Conservation (phyloP, 495 filamentous ascomycete genomes). For the Aspergillus carlsbadensis region DNA sequence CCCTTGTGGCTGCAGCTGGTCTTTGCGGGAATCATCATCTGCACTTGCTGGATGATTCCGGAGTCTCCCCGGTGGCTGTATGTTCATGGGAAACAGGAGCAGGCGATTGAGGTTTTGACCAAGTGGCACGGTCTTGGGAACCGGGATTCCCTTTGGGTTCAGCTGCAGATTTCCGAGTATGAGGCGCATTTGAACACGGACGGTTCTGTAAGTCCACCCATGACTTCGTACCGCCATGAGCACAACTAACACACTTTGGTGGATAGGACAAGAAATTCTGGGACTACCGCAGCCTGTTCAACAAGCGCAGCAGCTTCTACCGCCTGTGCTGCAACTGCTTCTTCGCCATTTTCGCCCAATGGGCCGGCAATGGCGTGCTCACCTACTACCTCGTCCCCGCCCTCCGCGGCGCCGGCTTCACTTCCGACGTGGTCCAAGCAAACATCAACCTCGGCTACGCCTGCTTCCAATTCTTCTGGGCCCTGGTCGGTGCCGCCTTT, state of each 20-base stretch:
- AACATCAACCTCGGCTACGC: constrained; percentile 4
- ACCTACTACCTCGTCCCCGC: constrained; percentile 5
- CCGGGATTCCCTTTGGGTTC: constrained; percentile 35
- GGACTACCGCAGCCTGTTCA: constrained; percentile 9
- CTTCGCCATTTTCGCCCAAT: constrained; percentile 10
- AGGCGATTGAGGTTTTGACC: constrained; percentile 50
- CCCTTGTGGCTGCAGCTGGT: constrained; percentile 36
- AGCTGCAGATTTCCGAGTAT: constrained; percentile 3
- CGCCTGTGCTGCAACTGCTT: constrained; percentile 5
- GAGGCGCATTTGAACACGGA: constrained; percentile 6
- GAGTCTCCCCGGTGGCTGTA: constrained; percentile 45
- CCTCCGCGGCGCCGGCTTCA: constrained; percentile 6
- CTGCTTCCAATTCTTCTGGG: constrained; percentile 6
- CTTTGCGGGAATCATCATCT: constrained; percentile 38
- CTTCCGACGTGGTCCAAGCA: background rate
- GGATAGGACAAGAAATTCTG: constrained; percentile 8
- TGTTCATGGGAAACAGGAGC: constrained; percentile 53
- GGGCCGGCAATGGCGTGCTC: constrained; percentile 3
- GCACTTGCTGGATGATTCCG: background rate
- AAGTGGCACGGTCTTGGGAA: constrained; percentile 59
- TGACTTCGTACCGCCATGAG: background rate
- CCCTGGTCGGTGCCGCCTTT: background rate
- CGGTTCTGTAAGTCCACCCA: background rate
- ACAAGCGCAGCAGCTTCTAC: constrained; percentile 8
- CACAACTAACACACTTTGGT: no score